phyloP scores from a whole-genome alignment of 169 alveolate species.

The Cryptosporidium ubiquitum region DNA sequence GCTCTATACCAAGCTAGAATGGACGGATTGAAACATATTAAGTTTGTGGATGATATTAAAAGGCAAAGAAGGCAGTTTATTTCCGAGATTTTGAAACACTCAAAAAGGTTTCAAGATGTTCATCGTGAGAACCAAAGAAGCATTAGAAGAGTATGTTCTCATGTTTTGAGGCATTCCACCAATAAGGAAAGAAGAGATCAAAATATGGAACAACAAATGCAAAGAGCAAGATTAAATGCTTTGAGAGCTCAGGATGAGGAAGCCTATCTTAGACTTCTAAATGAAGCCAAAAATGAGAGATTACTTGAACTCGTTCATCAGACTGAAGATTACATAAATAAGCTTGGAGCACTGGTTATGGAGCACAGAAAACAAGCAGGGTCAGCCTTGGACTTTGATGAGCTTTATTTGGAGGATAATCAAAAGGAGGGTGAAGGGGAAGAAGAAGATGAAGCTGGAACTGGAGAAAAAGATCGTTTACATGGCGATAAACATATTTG shows the following conservation, averaged over 20 bases:
- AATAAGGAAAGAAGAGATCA: slow-evolving; percentile 61
- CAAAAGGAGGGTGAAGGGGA: slow-evolving; percentile 5
- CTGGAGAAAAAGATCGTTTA: not conserved
- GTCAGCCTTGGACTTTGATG: slow-evolving; percentile 3
- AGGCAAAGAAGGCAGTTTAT: slow-evolving; percentile 72
- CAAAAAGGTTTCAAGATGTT: slow-evolving; percentile 43
- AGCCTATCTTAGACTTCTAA: slow-evolving; percentile 88
- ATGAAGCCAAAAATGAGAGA: slow-evolving; percentile 92
- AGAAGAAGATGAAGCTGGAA: not conserved
- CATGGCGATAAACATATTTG: not conserved
- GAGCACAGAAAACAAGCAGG: slow-evolving; percentile 87
- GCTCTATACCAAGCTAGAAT: slow-evolving; percentile 73
- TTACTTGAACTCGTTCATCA: slow-evolving; percentile 91
- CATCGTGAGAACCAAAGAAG: slow-evolving; percentile 71
- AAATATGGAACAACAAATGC: slow-evolving; percentile 74
- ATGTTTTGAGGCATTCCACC: slow-evolving; percentile 51
- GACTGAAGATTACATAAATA: slow-evolving; percentile 92
- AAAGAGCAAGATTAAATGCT: slow-evolving; percentile 79
- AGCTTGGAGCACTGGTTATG: slow-evolving; percentile 91
- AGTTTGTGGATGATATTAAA: slow-evolving; percentile 23
- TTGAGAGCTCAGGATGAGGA: slow-evolving; percentile 92
- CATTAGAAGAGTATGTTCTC: slow-evolving; percentile 56
- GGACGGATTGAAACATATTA: slow-evolving; percentile 56
- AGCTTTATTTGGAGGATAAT: not conserved
- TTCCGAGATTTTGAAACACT: slow-evolving; percentile 48